Conservation (phyloP, 805 yeast species). For the Myxozyma neglecta region DNA sequence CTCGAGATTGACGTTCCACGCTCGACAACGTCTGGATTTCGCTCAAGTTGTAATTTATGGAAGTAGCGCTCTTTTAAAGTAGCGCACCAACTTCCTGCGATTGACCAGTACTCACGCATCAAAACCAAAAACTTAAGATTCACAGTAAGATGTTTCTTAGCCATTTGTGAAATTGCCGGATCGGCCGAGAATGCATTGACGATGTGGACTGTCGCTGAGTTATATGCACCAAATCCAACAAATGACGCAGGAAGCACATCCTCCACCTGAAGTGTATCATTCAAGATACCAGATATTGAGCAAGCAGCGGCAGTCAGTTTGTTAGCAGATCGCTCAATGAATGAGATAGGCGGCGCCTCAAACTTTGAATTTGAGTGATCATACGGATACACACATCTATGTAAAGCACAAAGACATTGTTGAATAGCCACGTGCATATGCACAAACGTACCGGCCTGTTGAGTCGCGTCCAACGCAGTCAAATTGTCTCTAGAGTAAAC, state of each 20-base stretch:
- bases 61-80: slow-evolving; percentile 39
- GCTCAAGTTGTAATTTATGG: slow-evolving; percentile 28
- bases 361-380: slow-evolving; percentile 34
- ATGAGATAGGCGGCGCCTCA: slow-evolving; percentile 38
- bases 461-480: slow-evolving; percentile 33
- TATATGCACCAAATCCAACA: slow-evolving; percentile 40
- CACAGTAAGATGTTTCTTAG: slow-evolving; percentile 39
- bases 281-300: slow-evolving; percentile 37
- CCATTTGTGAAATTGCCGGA: slow-evolving; percentile 35
- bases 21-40: slow-evolving; percentile 18
- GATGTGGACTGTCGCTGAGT: slow-evolving; percentile 41
- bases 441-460: slow-evolving; percentile 37
- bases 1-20: slow-evolving; percentile 18
- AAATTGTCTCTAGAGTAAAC: slow-evolving; percentile 34
- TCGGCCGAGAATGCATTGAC: slow-evolving; percentile 40
- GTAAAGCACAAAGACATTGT: slow-evolving; percentile 37
- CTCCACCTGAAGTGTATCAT: slow-evolving; percentile 36
- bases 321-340: slow-evolving; percentile 37
- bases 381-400: slow-evolving; percentile 40
- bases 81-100: slow-evolving; percentile 42
- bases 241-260: slow-evolving; percentile 41
- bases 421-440: slow-evolving; percentile 40
- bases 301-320: slow-evolving; percentile 40
- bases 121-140: slow-evolving; percentile 38
- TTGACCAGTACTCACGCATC: slow-evolving; percentile 41